Base-by-base conservation (phyloP, 148 eudicot species). In the Chenopodium berlandieri region DNA sequence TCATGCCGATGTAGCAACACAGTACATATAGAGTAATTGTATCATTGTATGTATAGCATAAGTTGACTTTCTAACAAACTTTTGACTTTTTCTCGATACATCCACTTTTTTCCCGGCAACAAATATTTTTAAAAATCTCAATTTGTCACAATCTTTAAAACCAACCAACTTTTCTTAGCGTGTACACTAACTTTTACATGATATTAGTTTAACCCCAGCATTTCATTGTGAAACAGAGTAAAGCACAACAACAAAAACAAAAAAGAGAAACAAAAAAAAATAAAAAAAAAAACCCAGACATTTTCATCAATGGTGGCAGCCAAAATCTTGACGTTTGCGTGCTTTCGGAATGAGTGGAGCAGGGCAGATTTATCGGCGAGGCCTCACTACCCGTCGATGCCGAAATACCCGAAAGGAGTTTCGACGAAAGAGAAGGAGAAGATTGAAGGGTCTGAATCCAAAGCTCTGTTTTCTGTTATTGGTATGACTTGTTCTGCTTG, bases 401-500 rank as follows among this genome's bases (percentile, higher is more conserved):
- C 90, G 0, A 94, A 86, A 67, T 90, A 89, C 80, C 98, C 98
- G 8, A 91, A 86, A 80, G 94, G 98, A 2, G 83, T 79, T 56
- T 79, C 90, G 25, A 54, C 4, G 3, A 54, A 54, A 54, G 60
- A 54, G 60, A 84, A 54, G 34, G 54, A 69, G 10, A 48, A 80
- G 47, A 48, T 83, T 56, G 82, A 81, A 68, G 91, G 83, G 47
- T 64, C 88, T 37, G 90, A 90, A 85, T 71, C 86, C 7, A 90
- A 80, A 73, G 93, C 89, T 60, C 68, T 91, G 83, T 89, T 91
- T 79, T 82, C 90, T 0, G 97, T 94, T 12, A 76, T 47, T 9
- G 98, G 98, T 27, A 94, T 94, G 97, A 88, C 91, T 44, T 94
- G 98, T 82, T 88, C 97, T 58, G 97, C 97, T 47, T 94, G 97